A percentile compares a stretch with the other conserved stretches of the same genome.
Conservation (phyloP, 352 stramenopile genomes). For the Phytopythium vexans region DNA sequence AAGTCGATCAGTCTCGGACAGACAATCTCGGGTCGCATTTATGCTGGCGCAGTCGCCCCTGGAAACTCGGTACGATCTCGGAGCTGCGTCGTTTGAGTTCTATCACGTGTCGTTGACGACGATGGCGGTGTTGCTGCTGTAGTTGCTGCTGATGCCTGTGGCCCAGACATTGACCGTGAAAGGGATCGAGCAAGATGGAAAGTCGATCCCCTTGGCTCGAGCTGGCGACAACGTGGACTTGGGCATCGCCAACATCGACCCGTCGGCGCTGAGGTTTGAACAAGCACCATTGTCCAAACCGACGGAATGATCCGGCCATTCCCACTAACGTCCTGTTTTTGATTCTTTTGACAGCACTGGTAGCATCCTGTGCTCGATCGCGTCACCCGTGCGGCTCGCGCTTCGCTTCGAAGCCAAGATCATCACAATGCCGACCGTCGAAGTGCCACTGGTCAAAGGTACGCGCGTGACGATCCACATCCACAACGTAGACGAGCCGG, state of each 20-base stretch:
- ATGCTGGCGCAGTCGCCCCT: conserved; percentile 60
- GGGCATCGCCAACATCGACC: conserved; percentile 72
- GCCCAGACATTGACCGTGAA: conserved; percentile 52
- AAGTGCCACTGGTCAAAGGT: conserved; percentile 84
- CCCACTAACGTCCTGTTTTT: not conserved
- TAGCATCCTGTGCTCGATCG: conserved; percentile 83
- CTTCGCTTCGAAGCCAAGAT: conserved; percentile 87
- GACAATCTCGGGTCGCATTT: conserved; percentile 84
- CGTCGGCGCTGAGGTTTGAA: conserved; percentile 51
- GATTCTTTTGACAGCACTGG: conserved; percentile 37
- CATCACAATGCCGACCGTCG: conserved; percentile 84
- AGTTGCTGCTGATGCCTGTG: conserved; percentile 66
- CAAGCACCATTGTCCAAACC: too few relatives aligned
- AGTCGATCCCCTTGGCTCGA: conserved; percentile 52
- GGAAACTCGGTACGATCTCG: conserved; percentile 56
- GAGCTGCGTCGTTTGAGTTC: not conserved
- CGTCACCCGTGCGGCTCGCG: conserved; percentile 67
- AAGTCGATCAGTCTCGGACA: conserved; percentile 82
- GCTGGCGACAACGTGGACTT: conserved; percentile 81
- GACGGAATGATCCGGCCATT: too few relatives aligned
- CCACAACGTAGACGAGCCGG: conserved; percentile 85
- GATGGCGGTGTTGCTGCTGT: conserved; percentile 2
- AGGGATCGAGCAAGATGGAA: conserved; percentile 76
- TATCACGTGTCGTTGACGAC: not conserved
- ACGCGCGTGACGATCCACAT: conserved; percentile 83